These are phyloP conservation scores for Aschersonia sp. DNA, from an alignment of 2,329 filamentous ascomycete species.

Conservation along the genomic window DNA sequence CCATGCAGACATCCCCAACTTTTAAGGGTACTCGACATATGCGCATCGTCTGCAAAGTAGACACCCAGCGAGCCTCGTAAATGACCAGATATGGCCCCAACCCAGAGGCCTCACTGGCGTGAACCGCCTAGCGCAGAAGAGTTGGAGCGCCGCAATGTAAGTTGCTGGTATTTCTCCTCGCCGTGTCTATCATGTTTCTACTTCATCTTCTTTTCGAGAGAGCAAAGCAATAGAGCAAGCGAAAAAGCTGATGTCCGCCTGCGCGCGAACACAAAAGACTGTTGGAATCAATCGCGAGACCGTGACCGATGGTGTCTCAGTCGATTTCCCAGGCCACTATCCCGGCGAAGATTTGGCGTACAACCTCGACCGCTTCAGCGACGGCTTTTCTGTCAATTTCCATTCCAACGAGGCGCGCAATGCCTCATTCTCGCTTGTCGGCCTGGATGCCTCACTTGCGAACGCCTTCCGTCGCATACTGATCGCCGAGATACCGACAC, in stretches of 20 bases:
- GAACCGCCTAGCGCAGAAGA: conserved; percentile 35
- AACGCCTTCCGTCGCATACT: conserved; percentile 97
- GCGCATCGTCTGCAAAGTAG: no score
- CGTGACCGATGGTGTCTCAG: conserved; percentile 76
- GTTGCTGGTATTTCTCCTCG: conserved; percentile 5
- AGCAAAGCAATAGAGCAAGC: neutral
- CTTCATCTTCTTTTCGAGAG: no score
- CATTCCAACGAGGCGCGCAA: conserved; percentile 70
- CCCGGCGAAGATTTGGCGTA: conserved; percentile 78
- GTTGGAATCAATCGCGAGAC: conserved; percentile 83
- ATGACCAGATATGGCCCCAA: conserved; percentile 15
- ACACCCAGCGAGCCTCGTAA: no score
- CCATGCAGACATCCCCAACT: neutral
- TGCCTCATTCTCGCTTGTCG: conserved; percentile 79
- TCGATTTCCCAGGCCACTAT: conserved; percentile 84
- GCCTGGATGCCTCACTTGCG: conserved; percentile 81
- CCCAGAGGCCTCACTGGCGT: conserved; percentile 18
- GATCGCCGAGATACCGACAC: conserved; percentile 82
- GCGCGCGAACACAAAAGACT: conserved; percentile 34
- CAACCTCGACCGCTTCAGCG: conserved; percentile 57
- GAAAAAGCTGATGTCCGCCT: neutral
- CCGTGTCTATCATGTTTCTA: no score
- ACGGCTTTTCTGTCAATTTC: conserved; percentile 62
- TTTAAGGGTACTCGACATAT: no score
- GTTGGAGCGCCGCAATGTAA: conserved; percentile 46